Percentiles rank a stretch among this genome's conserved stretches.
phyloP scores from a whole-genome alignment of 768 basidiomycete genomes.

The Postia placenta region DNA sequence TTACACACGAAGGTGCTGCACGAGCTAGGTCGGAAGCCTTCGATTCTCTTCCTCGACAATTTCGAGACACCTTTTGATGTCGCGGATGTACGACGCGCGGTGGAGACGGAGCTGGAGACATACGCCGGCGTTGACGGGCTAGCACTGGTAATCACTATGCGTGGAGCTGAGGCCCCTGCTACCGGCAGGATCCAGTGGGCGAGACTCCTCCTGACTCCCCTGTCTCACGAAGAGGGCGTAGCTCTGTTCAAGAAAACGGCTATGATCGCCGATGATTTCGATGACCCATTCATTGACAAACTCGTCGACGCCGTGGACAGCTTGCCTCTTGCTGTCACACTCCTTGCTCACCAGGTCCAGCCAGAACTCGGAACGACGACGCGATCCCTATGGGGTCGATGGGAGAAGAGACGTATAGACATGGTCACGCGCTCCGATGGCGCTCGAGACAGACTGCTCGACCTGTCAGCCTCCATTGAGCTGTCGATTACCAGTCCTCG shows the following conservation, averaged over 20 bases:
- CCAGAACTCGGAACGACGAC: background rate
- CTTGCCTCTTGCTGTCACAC: background rate
- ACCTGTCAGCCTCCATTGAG: background rate
- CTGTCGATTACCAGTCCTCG: background rate
- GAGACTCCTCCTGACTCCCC: background rate
- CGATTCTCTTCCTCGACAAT: background rate
- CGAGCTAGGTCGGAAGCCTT: background rate
- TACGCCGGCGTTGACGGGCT: background rate
- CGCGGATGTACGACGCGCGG: background rate
- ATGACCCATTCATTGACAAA: background rate
- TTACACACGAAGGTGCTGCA: background rate
- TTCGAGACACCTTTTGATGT: background rate
- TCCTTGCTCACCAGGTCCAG: background rate
- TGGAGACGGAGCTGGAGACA: background rate
- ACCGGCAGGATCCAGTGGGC: background rate
- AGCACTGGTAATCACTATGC: background rate
- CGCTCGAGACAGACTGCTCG: background rate
- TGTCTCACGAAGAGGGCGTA: background rate
- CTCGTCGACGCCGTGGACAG: background rate
- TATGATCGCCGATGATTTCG: background rate
- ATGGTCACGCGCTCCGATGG: background rate
- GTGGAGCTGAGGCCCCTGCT: background rate
- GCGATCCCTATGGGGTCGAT: background rate
- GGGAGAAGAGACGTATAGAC: background rate
- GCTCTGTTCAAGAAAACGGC: background rate